Base-by-base conservation (phyloP, 768 basidiomycete species). In the Russula sp. region DNA sequence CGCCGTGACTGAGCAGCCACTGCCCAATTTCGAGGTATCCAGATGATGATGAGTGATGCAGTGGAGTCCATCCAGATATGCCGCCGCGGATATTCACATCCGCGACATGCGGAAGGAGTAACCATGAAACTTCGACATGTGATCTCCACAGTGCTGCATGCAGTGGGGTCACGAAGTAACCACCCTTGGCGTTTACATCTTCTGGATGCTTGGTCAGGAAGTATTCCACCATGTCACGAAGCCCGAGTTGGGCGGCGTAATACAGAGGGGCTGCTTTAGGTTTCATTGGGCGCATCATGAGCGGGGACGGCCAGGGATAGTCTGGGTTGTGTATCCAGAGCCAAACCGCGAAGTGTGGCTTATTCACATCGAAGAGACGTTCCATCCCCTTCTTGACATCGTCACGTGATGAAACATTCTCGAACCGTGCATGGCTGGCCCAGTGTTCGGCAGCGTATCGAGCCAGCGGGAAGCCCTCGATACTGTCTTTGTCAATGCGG, bases 361-460 rank as follows among this genome's bases (percentile, higher is more conserved):
- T 53, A 34, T 60, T 42, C 6, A 8, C 18, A n/a, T 60, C 59
- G 22, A 60, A 53, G 4, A 60, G 59, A 18, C 40, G 35, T 35
- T 27, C 10, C 20, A 60, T 31, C 22, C 22, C 51, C 1, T 37
- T 27, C 22, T 27, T 27, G 22, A 27, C 59, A 14, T 53, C 27
- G 20, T 45, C 5, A 5, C 10, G 18, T 20, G 44, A 45, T 11
- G 55, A 44, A n/a, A 56, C 55, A n/a, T n/a, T 13, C 44, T 47
- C 27, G 32, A 56, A 56, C 32, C 11, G 44, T 4, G 31, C 42
- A 20, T 45, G 55, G 16, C 2, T 11, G 4, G 18, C 55, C 55
- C 55, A 56, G 32, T 56, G 5, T 47, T 35, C 31, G 18, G 55
- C 55, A 6, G 55, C 55, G 9, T 56, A 56, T 13, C 13, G 9